phyloP scores from a whole-genome alignment of 2,329 filamentous ascomycete genomes.

The Cytospora leucostoma region DNA sequence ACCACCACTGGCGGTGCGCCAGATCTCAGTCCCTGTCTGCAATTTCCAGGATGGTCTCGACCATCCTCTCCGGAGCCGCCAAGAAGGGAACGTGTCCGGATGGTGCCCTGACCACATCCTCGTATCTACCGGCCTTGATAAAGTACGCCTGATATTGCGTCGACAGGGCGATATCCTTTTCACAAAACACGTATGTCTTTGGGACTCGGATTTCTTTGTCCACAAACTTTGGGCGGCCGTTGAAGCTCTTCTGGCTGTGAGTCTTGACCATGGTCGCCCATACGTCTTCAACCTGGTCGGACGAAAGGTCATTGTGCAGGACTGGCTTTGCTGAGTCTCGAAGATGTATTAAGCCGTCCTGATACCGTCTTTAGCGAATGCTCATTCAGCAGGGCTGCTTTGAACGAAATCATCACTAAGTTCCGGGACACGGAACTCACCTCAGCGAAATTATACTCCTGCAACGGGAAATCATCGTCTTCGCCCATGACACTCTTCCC shows the following conservation, averaged over 20 bases:
- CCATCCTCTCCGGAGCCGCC: conserved; percentile 9
- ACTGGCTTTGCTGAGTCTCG: conserved; percentile 13
- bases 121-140: conserved; percentile 8
- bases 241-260: conserved; percentile 19
- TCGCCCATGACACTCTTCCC: conserved; percentile 17
- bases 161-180: conserved; percentile 14
- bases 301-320: conserved; percentile 8
- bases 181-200: conserved; percentile 20
- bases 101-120: conserved; percentile 18
- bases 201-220: conserved; percentile 18
- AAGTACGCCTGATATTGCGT: conserved; percentile 20
- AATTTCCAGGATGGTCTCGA: conserved; percentile 14
- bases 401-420: too few relatives aligned
- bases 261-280: conserved; percentile 13
- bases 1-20: too few relatives aligned
- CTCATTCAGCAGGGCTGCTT: background rate
- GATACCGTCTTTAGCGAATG: background rate
- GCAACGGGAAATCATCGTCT: conserved; percentile 3
- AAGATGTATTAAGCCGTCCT: conserved; percentile 23
- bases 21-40: conserved; percentile 1
- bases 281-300: background rate
- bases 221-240: conserved; percentile 16
- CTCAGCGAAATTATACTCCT: conserved; percentile 10
- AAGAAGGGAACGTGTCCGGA: conserved; percentile 20
- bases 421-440: background rate